phyloP scores from a whole-genome alignment of 2,329 filamentous ascomycete genomes.

The Phyllosticta ampelicida region DNA sequence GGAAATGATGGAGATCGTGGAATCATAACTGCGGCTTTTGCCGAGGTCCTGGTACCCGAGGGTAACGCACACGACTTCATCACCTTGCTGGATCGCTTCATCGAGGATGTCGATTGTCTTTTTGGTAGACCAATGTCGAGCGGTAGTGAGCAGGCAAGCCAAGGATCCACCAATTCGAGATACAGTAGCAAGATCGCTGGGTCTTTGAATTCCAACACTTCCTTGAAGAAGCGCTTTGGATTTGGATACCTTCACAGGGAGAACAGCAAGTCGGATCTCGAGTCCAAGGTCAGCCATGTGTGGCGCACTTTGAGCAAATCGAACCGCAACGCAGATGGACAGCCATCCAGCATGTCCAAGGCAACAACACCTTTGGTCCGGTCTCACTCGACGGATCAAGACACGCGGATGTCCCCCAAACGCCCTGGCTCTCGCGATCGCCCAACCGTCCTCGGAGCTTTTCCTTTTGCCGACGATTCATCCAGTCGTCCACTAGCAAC shows the following conservation, averaged over 20 bases:
- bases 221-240: slow-evolving; percentile 72
- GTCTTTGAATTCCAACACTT: slow-evolving; percentile 80
- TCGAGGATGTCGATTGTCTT: slow-evolving; percentile 81
- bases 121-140: slow-evolving; percentile 54
- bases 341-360: slow-evolving; percentile 54
- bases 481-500: slow-evolving; percentile 25
- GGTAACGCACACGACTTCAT: slow-evolving; percentile 74
- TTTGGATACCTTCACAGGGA: slow-evolving; percentile 60
- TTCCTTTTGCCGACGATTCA: slow-evolving; percentile 37
- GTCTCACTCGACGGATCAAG: slow-evolving; percentile 69
- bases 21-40: slow-evolving; percentile 77
- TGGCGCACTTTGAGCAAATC: slow-evolving; percentile 85
- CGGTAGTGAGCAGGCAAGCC: slow-evolving; percentile 35
- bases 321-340: slow-evolving; percentile 48
- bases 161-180: slow-evolving; percentile 49
- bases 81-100: slow-evolving; percentile 75
- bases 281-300: slow-evolving; percentile 63
- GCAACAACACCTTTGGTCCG: slow-evolving; percentile 50
- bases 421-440: slow-evolving; percentile 48
- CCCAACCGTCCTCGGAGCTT: slow-evolving; percentile 37
- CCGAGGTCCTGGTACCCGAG: slow-evolving; percentile 71
- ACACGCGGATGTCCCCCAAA: slow-evolving; percentile 35
- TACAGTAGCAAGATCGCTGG: slow-evolving; percentile 52
- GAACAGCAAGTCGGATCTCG: slow-evolving; percentile 61
- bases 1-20: slow-evolving; percentile 86